Evolutionary conservation across 345 rosid genomes (phyloP), one percentile per base, ranked within the genome.

Genomic region (Citrus trifoliata): DNA sequence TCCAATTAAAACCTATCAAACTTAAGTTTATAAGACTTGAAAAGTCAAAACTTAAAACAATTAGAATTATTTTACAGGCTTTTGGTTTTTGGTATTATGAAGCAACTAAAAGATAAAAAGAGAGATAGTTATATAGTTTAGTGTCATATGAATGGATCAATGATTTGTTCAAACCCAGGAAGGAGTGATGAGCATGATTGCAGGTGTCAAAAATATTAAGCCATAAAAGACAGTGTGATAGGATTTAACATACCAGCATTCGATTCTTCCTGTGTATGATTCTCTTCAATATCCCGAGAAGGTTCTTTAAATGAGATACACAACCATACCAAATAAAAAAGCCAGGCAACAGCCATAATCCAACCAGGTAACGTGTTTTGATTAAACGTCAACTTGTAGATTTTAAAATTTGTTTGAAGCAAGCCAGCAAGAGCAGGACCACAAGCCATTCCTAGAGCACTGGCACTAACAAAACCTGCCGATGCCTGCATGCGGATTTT

Each of bases 391-490:
- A 97, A 59, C 83, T 88, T 89, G 86, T 85, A 92, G 58, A 97
- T 83, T 88, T 89, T 94, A 82, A 97, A 94, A 67, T 91, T 86
- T n/a, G 81, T 80, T 83, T 97, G 99, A 70, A 97, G 97, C 76
- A 97, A 76, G 80, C 98, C 99, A 67, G 98, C 99, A 55, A 97
- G 92, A 64, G 97, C 98, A 70, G 99, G 99, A 85, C 99, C 99
- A 86, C 98, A 94, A 59, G 99, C 99, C 99, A 97, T 94, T 82
- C 99, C 98, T 32, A 97, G 95, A 81, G 99, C 99, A 92, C 99
- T 97, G 80, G 99, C 99, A 89, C 99, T 97, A 79, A 97, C 99
- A 88, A 97, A 97, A 74, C 96, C 99, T 0, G 99, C 98, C 1
- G 99, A 97, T 82, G 99, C 98, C 82, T 97, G 97, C 99, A 97